Evolutionary conservation across 2,329 filamentous ascomycete species (phyloP).

Genomic region (Neurospora sp.): DNA sequence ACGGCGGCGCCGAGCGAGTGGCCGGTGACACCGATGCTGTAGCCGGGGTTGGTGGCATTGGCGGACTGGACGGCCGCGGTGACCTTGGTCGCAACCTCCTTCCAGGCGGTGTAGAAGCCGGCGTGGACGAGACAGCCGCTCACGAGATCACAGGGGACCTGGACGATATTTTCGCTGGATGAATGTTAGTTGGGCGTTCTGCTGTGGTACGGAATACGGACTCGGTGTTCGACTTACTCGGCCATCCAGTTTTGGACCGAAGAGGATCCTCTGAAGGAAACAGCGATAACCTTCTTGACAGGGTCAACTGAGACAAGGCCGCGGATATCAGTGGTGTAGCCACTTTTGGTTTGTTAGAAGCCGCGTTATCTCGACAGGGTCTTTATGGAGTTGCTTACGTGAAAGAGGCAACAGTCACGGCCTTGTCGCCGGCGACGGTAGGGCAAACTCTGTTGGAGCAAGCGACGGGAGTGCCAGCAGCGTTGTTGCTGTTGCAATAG

Average conservation of each 20-base stretch:
- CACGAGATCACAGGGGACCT: conserved; percentile 28
- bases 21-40: conserved; percentile 49
- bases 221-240: conserved; percentile 25
- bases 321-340: conserved; percentile 24
- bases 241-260: conserved; percentile 54
- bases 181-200: conserved; percentile 21
- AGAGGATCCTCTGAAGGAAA: conserved; percentile 49
- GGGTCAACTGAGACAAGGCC: conserved; percentile 44
- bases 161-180: conserved; percentile 30
- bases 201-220: conserved; percentile 6
- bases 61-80: conserved; percentile 35
- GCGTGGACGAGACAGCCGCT: conserved; percentile 40
- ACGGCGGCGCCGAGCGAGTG: conserved; percentile 62
- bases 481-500: conserved; percentile 41
- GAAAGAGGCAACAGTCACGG: conserved; percentile 34
- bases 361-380: background rate
- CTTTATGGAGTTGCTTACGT: conserved; percentile 19
- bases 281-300: conserved; percentile 41
- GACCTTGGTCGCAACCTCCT: conserved; percentile 36
- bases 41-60: conserved; percentile 36
- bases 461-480: conserved; percentile 28
- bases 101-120: conserved; percentile 53
- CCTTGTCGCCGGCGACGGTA: conserved; percentile 31
- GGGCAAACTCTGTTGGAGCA: conserved; percentile 37
- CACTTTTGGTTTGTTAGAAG: conserved; percentile 7